Evolutionary conservation across 495 filamentous ascomycete species (phyloP), one percentile per base, ranked within the genome.

Genomic region (Oleoguttula mirabilis): DNA sequence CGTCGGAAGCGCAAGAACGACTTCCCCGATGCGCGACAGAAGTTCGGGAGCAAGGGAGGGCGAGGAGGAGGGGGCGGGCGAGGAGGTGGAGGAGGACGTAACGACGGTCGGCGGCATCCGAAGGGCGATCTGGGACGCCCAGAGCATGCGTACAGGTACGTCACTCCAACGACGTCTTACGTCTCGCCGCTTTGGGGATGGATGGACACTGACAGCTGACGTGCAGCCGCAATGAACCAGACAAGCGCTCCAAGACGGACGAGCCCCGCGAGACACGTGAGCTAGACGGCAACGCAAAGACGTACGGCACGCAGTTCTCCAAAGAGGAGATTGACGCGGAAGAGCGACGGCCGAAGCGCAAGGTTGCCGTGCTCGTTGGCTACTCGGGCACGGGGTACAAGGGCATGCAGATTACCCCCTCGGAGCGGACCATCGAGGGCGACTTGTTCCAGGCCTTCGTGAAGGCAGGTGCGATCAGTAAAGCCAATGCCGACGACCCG

Each of bases 371-470:
- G 12, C 60, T 96, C 66, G 75, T 98, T 48, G 88, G 92, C 4
- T 98, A 98, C 58, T 84, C 85, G 17, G 90, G 90, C 20, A 92
- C 82, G n/a, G 92, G 92, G 11, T 98, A 98, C 63, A 86, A 83
- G 61, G 90, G 90, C 45, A 88, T 98, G 73, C 90, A 98, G 60
- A 76, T 95, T 56, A 75, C 69, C 32, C 54, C 55, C 7, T 55
- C 51, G 27, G 78, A 92, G 48, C 88, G 85, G 65, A 96, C 86
- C 1, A 95, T 98, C 42, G 90, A 96, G 59, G 87, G 90, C n/a
- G 90, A 98, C 52, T 67, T 98, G 0, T 98, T 98, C 57, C 70
- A 75, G 11, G 90, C 92, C 10, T 80, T 98, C 42, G 81, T 98
- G 24, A 75, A 73, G 6, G 84, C 88, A 16, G 84, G 87, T 16